Evolutionary conservation across 116 monocot genomes (phyloP), one percentile per base, ranked within the genome.

Genomic region (Posidonia oceanica): DNA sequence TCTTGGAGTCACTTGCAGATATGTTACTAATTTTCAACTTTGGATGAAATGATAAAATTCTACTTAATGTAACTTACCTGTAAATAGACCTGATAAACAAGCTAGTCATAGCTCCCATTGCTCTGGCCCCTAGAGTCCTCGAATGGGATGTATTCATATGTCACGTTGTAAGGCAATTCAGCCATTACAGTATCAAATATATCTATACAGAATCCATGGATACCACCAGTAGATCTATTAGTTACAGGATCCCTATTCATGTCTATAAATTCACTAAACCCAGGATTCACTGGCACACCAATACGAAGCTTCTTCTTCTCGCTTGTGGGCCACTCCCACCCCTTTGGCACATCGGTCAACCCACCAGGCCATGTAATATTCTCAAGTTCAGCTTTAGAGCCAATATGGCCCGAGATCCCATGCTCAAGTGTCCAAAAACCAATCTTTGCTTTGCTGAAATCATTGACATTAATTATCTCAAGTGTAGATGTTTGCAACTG

Each of bases 171-270:
- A 4, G 78, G 78, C 54, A 85, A 68, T n/a, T 36, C 64, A 6
- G 41, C 14, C 59, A 89, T 78, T 38, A 83, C 83, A 0, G 83
- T 71, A 13, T 89, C 74, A 44, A 89, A 89, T 36, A 89, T 69
- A 20, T 80, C 80, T 21, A 85, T 71, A 69, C 80, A 78, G 69
- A 72, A 88, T 2, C 85, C 85, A 23, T 55, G 82, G n/a, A 80
- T 38, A 0, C 54, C 65, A 2, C 52, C 68, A 16, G 66, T 62
- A 3, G 14, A 48, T 67, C 21, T 63, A 37, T 80, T 79, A 0
- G 74, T 79, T 57, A 44, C 17, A 11, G 69, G 52, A 54, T 84
- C 63, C 13, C n/a, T 42, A 8, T 55, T 38, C 4, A 79, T 77
- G 12, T 82, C 66, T 48, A 88, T 79, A 39, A 84, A 84, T 63